These are phyloP conservation scores for Avena insularis DNA, from an alignment of 176 grass and related monocot species.

Conservation along the genomic window DNA sequence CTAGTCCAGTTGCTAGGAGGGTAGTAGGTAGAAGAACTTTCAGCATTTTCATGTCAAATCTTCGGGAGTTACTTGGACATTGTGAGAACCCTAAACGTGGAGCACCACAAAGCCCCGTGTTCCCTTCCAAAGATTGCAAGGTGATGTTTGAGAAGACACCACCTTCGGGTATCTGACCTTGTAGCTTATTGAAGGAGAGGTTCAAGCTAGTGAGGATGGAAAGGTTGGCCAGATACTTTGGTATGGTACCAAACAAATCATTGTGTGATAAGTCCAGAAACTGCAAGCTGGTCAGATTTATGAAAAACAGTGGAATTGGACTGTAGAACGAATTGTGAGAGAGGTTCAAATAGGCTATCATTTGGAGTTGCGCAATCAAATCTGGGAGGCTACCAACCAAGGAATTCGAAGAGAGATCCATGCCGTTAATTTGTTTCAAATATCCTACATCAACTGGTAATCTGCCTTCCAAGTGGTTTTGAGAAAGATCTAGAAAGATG, in stretches of 20 bases:
- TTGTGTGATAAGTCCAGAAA: too few species aligned
- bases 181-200: background rate
- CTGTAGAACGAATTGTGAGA: background rate
- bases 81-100: background rate
- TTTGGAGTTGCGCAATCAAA: background rate
- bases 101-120: background rate
- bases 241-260: background rate
- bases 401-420: background rate
- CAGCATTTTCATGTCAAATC: background rate
- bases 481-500: background rate
- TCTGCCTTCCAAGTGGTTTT: background rate
- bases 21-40: background rate
- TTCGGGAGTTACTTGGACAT: background rate
- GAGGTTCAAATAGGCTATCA: background rate
- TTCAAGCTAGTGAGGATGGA: background rate
- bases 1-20: background rate
- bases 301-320: background rate
- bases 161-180: background rate
- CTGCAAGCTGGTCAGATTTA: too few species aligned
- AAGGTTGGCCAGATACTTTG: background rate
- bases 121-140: background rate
- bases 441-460: background rate
- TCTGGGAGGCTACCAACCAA: background rate
- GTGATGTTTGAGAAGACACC: background rate
- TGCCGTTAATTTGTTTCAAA: background rate